phyloP scores from a whole-genome alignment of 2,329 filamentous ascomycete genomes.

The Apiospora malaysiana region DNA sequence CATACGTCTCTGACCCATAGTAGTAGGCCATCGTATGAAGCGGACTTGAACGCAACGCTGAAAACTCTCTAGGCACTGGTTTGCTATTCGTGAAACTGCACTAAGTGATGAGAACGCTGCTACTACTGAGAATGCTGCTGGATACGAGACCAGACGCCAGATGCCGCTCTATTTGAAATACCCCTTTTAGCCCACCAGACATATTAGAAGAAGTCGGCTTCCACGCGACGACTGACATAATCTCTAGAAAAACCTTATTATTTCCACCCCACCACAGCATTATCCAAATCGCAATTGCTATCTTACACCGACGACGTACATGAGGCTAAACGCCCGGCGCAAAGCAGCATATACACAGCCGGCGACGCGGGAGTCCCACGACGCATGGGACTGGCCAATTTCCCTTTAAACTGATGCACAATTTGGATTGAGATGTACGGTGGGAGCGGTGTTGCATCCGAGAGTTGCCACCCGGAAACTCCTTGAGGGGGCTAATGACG shows the following conservation, averaged over 20 bases:
- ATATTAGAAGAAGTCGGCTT: no score
- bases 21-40: not conserved
- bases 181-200: not conserved
- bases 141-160: not conserved
- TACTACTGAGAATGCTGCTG: not conserved
- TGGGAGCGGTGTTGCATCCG: not conserved
- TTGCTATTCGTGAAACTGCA: not conserved
- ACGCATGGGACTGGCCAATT: not conserved
- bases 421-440: no score
- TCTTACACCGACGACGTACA: not conserved
- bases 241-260: no score
- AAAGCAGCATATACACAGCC: not conserved
- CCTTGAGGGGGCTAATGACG: not conserved
- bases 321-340: not conserved
- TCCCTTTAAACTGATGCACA: not conserved
- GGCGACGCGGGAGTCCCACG: not conserved
- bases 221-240: not conserved
- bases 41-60: no score
- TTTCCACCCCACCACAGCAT: rapidly evolving
- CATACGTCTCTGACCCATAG: not conserved
- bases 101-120: not conserved
- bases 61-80: no score
- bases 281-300: not conserved
- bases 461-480: not conserved
- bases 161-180: not conserved